Evolutionary conservation across 257 asterid genomes (phyloP).

Genomic region (Forsythia viridissima): DNA sequence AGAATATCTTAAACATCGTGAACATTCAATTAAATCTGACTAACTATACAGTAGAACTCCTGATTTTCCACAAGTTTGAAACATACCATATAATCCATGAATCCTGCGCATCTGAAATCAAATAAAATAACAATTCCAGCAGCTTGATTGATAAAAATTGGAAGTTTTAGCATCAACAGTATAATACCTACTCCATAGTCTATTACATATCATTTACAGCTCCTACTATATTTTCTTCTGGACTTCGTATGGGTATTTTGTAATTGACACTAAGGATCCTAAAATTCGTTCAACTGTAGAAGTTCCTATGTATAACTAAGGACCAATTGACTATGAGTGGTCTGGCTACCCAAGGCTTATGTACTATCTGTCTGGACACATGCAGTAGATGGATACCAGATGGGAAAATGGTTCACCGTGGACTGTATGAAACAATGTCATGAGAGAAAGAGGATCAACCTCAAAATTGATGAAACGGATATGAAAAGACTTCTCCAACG

Average conservation of each 20-base stretch:
- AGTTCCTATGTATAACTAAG: too few species aligned
- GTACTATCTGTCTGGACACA: background rate
- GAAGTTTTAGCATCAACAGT: too few species aligned
- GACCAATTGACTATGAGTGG: background rate
- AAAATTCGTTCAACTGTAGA: too few species aligned
- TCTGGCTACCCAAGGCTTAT: background rate
- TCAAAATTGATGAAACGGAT: background rate
- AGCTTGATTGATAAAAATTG: too few species aligned
- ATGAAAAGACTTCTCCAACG: background rate
- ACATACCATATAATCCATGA: background rate
- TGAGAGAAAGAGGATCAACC: background rate
- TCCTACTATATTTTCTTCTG: too few species aligned
- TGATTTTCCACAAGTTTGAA: background rate
- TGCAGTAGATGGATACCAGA: background rate
- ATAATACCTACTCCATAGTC: too few species aligned
- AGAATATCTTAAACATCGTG: background rate
- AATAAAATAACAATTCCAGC: too few species aligned
- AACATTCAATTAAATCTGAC: too few species aligned
- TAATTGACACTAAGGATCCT: too few species aligned
- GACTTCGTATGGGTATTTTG: too few species aligned
- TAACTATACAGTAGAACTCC: too few species aligned
- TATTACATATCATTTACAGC: too few species aligned
- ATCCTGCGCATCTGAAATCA: background rate
- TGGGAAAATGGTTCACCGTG: background rate
- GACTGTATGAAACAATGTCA: background rate